phyloP scores from a whole-genome alignment of 164 flowering plant species.

The Sextonia rubra region DNA sequence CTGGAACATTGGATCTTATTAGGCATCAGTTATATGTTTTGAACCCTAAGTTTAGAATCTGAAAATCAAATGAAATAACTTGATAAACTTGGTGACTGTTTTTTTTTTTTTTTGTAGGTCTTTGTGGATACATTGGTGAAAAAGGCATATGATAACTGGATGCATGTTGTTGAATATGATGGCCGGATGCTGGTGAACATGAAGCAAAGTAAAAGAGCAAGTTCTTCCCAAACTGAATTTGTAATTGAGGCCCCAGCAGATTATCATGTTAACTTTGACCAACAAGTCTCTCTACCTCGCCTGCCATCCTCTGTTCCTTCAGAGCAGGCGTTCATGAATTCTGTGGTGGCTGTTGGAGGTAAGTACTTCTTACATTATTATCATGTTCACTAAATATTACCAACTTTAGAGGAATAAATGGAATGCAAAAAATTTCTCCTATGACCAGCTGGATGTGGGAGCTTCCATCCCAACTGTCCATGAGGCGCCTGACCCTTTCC shows the following conservation, averaged over 20 bases:
- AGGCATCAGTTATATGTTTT: background rate
- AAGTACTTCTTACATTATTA: constrained; percentile 6
- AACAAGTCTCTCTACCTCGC: constrained; percentile 41
- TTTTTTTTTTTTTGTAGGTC: constrained; percentile 36
- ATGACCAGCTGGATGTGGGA: no score
- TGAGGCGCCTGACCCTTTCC: no score
- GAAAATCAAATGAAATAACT: background rate
- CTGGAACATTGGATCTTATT: background rate
- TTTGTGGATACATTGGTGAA: constrained; percentile 82
- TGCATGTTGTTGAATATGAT: constrained; percentile 88
- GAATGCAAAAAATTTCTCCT: no score
- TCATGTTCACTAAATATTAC: no score
- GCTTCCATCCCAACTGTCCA: no score
- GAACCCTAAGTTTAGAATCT: background rate
- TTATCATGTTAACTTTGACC: constrained; percentile 41
- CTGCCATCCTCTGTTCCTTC: constrained; percentile 41
- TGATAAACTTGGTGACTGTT: background rate
- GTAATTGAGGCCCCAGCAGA: constrained; percentile 20
- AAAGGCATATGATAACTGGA: constrained; percentile 95
- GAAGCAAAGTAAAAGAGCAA: constrained; percentile 33
- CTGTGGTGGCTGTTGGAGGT: constrained; percentile 53
- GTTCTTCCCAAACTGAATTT: constrained; percentile 30
- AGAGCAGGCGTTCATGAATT: constrained; percentile 40
- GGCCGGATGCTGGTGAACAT: constrained; percentile 58
- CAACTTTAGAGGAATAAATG: no score